Evolutionary conservation across 2,329 filamentous ascomycete species (phyloP).

Genomic region (Trichophyton verrucosum): DNA sequence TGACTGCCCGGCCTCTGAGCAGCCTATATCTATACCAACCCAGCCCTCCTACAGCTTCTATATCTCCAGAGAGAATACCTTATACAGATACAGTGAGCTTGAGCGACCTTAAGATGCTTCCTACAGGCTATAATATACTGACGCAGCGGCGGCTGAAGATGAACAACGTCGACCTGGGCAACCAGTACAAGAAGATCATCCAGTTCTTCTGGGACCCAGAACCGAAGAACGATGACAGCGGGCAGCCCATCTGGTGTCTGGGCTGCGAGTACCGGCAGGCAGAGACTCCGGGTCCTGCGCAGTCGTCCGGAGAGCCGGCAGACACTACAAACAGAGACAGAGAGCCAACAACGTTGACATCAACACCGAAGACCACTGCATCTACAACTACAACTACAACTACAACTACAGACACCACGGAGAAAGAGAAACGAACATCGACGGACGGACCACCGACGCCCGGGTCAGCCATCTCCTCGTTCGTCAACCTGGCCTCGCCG

Average conservation of each 20-base stretch:
- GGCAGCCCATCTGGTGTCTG: conserved; percentile 74
- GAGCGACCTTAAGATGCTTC: too few relatives aligned
- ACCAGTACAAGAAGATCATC: conserved; percentile 65
- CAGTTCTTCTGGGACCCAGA: conserved; percentile 89
- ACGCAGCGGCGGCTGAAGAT: conserved; percentile 27
- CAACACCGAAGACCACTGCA: neutral
- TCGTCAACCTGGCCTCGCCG: neutral
- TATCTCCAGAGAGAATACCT: neutral
- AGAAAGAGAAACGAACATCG: neutral
- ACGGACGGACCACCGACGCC: neutral
- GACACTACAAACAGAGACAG: neutral
- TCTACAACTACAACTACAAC: neutral
- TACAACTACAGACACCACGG: too few relatives aligned
- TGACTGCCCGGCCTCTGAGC: neutral
- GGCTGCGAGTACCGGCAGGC: conserved; percentile 43
- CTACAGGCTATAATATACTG: neutral
- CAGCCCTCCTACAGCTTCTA: neutral
- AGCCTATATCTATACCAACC: neutral
- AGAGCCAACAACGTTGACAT: neutral
- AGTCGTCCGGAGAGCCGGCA: neutral
- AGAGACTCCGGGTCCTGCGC: neutral
- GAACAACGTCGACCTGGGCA: conserved; percentile 49
- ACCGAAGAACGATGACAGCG: conserved; percentile 61
- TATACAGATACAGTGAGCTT: too few relatives aligned
- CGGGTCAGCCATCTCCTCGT: neutral